A percentile compares a stretch with the other conserved stretches of the same genome.
Conservation (phyloP, 768 basidiomycete species). For the Pleurotus eryngii region DNA sequence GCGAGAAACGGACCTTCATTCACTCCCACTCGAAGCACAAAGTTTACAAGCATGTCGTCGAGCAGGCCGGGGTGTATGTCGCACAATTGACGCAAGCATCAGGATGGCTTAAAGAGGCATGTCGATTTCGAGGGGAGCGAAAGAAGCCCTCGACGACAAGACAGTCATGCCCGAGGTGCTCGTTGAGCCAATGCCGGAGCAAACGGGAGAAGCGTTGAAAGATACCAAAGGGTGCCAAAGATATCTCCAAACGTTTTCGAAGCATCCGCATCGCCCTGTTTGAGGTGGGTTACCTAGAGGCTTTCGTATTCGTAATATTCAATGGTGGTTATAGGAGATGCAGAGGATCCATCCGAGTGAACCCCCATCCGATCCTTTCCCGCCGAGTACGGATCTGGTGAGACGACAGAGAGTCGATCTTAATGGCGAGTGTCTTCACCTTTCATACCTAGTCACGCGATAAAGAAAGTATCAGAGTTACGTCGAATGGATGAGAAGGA, state of each 20-base stretch:
- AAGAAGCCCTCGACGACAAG: not conserved
- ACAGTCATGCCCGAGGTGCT: not conserved
- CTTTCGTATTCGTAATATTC: not conserved
- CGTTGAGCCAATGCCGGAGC: not conserved
- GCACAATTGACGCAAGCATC: not conserved
- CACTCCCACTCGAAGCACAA: not conserved
- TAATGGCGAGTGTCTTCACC: too few species aligned
- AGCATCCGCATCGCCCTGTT: not conserved
- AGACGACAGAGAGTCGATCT: too few species aligned
- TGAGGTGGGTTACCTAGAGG: not conserved
- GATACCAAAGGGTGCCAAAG: not conserved
- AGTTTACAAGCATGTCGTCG: not conserved
- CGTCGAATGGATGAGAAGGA: conserved; percentile 1
- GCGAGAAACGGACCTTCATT: not conserved
- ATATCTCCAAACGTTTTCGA: not conserved
- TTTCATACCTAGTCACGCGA: not conserved
- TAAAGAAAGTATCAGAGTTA: not conserved
- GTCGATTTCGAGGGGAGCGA: not conserved
- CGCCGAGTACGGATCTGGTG: too few species aligned
- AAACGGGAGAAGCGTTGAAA: not conserved
- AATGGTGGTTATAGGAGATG: not conserved
- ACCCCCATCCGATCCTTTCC: too few species aligned
- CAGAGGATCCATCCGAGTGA: not conserved
- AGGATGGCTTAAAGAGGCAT: not conserved
- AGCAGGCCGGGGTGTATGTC: not conserved